Evolutionary conservation across 257 asterid genomes (phyloP), one percentile per base, ranked within the genome.

Genomic region (Forsythia viridissima): DNA sequence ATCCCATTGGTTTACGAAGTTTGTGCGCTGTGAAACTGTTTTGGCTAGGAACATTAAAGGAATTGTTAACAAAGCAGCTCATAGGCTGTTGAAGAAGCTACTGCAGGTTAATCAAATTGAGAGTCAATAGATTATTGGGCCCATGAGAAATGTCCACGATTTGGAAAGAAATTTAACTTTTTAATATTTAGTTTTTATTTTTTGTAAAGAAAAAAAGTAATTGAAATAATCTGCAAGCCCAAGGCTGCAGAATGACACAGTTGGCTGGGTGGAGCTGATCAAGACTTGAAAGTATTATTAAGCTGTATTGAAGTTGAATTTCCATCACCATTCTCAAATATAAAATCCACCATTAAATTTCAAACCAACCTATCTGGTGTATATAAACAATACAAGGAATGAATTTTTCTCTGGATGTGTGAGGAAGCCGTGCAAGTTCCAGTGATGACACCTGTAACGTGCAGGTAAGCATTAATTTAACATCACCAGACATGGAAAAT

Each of bases 401-500:
- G 76, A 82, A 89, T 74, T 90, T 91, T 68, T 85, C 94, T 63
- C 84, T 82, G 13, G 87, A 83, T 87, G 85, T 81, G 88, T 84
- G 86, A 40, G 97, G 98, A 82, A 96, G 92, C 70, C 92, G 90
- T 18, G 93, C 94, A 38, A 93, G 94, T 90, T 96, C 99, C 89
- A 92, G 77, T 30, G 98, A 86, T 38, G 97, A 90, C 74, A 92
- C 97, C 98, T 93, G 91, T 61, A 84, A 84, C 42, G 70, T 57
- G 76, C 59, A 81, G 79, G 83, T 79, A 83, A 71, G 8, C 18
- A 78, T 74, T 72, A 74, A 76, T 67, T 69, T 38, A 68, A 84
- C 59, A 74, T 74, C 65, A 30, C 75, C 63, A 36, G 77, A 73
- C 80, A 85, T 38, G 66, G 76, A 74, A 70, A 80, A 81, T 38